A percentile compares a stretch with the other conserved stretches of the same genome.
Evolutionary conservation across 129 eudicot genomes (phyloP).

Genomic region (Flaveria trinervia): DNA sequence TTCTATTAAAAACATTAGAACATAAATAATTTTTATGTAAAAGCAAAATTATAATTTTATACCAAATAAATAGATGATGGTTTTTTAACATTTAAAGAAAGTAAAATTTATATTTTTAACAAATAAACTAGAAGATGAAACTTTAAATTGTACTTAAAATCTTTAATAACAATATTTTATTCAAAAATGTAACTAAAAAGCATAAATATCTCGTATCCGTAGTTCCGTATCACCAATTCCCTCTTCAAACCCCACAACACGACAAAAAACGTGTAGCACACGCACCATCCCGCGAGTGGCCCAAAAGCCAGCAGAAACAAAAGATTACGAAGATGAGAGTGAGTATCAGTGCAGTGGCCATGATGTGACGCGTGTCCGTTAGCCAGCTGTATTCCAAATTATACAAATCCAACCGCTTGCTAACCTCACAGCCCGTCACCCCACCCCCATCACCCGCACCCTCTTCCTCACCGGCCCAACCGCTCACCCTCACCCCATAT

Average conservation of each 20-base stretch:
- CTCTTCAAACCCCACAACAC: background rate
- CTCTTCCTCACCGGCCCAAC: constrained; percentile 40
- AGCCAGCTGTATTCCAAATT: constrained; percentile 82
- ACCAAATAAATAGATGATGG: no score
- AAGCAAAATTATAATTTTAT: no score
- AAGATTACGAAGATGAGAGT: constrained; percentile 37
- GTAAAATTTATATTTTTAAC: no score
- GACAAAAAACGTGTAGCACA: constrained; percentile 21
- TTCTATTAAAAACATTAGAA: no score
- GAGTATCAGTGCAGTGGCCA: constrained; percentile 43
- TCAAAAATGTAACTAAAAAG: background rate
- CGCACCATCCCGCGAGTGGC: constrained; percentile 26
- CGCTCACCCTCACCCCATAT: constrained; percentile 47
- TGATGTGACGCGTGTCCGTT: constrained; percentile 78
- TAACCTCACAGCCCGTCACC: constrained; percentile 36
- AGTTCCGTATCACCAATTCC: background rate
- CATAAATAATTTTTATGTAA: no score
- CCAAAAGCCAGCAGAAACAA: constrained; percentile 18
- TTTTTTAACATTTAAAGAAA: no score
- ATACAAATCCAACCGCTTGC: constrained; percentile 63
- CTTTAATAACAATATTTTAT: no score
- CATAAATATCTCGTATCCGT: constrained; percentile 27
- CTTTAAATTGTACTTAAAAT: no score
- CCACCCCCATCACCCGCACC: constrained; percentile 35
- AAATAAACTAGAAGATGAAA: no score